These are phyloP conservation scores for Colletotrichum plurivorum DNA, from an alignment of 2,329 filamentous ascomycete species.

Conservation along the genomic window DNA sequence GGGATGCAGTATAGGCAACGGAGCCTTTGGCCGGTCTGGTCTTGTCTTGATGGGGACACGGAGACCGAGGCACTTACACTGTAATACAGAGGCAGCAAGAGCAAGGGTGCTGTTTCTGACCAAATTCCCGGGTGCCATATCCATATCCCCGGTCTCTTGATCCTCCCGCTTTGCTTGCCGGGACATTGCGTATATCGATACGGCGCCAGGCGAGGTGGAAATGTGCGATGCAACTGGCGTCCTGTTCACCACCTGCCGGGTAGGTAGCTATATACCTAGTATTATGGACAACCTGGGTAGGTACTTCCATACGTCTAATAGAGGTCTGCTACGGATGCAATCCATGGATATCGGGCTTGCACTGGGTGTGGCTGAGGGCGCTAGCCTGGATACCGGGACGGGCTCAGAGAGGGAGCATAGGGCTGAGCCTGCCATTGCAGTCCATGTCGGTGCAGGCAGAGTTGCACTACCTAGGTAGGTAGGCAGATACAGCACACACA, in stretches of 20 bases:
- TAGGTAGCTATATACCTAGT: too few relatives aligned
- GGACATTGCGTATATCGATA: too few relatives aligned
- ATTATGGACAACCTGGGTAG: too few relatives aligned
- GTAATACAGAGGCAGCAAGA: neutral
- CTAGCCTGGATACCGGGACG: conserved; percentile 29
- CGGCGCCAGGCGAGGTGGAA: too few relatives aligned
- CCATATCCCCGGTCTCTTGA: conserved; percentile 2
- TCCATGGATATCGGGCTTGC: too few relatives aligned
- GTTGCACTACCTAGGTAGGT: neutral
- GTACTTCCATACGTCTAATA: too few relatives aligned
- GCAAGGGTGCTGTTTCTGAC: neutral
- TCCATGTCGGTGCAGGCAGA: neutral
- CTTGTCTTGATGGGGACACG: neutral
- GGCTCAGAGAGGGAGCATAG: conserved; percentile 27
- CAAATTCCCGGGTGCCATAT: conserved; percentile 13
- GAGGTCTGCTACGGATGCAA: too few relatives aligned
- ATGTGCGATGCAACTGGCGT: neutral
- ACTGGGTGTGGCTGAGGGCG: conserved; percentile 23
- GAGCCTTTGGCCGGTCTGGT: too few relatives aligned
- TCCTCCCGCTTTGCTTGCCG: conserved; percentile 21
- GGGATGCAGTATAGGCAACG: too few relatives aligned
- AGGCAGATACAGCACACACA: too few relatives aligned
- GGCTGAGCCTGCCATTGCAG: conserved; percentile 35
- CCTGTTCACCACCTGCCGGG: too few relatives aligned
- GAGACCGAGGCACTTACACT: neutral